Evolutionary conservation across 768 basidiomycete species (phyloP).

Genomic region (Russula vinacea): DNA sequence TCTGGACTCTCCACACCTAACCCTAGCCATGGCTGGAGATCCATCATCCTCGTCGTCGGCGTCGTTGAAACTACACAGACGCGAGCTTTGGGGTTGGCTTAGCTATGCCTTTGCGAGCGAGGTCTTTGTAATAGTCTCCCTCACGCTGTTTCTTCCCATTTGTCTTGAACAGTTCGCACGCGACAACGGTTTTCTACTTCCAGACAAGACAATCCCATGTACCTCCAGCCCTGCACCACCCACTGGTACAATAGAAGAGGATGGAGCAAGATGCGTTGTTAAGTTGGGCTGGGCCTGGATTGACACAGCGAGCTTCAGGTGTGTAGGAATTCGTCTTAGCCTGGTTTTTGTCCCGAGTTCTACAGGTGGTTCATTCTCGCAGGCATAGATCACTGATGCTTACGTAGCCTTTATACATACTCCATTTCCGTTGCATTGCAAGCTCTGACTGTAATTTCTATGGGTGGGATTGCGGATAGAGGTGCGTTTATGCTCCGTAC

Average conservation of each 20-base stretch:
- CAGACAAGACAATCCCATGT: conserved; percentile 65
- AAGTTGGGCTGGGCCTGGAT: conserved; percentile 82
- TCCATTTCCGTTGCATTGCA: conserved; percentile 87
- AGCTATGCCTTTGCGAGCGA: conserved; percentile 85
- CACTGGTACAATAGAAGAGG: conserved; percentile 31
- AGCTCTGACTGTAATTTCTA: conserved; percentile 91
- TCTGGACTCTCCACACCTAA: background rate
- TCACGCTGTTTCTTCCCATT: conserved; percentile 80
- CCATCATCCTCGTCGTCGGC: background rate
- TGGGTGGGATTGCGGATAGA: conserved; percentile 88
- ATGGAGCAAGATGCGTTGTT: conserved; percentile 65
- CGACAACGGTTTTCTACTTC: conserved; percentile 78
- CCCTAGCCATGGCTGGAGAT: background rate
- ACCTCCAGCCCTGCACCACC: conserved; percentile 22
- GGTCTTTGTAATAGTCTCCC: conserved; percentile 75
- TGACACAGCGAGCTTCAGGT: conserved; percentile 92
- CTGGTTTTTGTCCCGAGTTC: background rate
- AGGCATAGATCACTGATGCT: conserved; percentile 15
- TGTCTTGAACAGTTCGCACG: conserved; percentile 85
- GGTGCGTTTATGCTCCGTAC: conserved; percentile 48
- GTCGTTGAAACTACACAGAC: conserved; percentile 26
- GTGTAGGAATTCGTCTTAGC: conserved; percentile 27
- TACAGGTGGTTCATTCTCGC: background rate
- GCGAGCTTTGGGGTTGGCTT: conserved; percentile 67
- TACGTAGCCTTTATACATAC: conserved; percentile 74